Conservation (phyloP, 768 basidiomycete genomes). For the Phanerochaete carnosa region DNA sequence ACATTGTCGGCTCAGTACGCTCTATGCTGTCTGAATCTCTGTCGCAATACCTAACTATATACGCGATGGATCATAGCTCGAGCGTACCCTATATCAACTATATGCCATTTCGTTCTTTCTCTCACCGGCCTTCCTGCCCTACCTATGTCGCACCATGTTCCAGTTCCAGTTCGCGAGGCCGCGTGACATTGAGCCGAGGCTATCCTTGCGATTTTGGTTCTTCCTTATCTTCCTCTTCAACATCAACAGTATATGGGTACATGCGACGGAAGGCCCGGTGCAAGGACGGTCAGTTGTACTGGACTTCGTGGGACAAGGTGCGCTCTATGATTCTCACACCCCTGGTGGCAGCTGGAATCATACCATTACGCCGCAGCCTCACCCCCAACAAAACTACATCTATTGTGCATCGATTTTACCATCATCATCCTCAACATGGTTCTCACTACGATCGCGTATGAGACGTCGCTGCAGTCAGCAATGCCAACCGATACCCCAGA, state of each 20-base stretch:
- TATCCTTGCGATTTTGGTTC: constrained; percentile 70
- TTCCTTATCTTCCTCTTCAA: constrained; percentile 57
- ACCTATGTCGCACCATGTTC: constrained; percentile 49
- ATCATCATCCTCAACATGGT: constrained; percentile 67
- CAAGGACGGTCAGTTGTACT: constrained; percentile 65
- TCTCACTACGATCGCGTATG: constrained; percentile 68
- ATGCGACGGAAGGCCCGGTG: constrained; percentile 47
- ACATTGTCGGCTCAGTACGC: constrained; percentile 27
- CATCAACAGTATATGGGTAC: constrained; percentile 56
- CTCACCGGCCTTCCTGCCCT: constrained; percentile 60
- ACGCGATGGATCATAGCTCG: constrained; percentile 44
- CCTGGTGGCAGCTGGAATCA: background rate
- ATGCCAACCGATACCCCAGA: constrained; percentile 41
- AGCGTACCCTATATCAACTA: constrained; percentile 68
- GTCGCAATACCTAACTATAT: background rate
- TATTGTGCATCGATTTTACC: constrained; percentile 63
- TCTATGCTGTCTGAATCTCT: background rate
- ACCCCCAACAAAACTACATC: constrained; percentile 63
- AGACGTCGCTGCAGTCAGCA: constrained; percentile 45
- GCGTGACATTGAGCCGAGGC: constrained; percentile 58
- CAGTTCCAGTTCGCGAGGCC: constrained; percentile 70
- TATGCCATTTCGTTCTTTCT: constrained; percentile 76
- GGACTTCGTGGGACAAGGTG: constrained; percentile 79
- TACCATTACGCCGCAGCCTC: constrained; percentile 13
- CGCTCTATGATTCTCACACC: constrained; percentile 22